phyloP scores from a whole-genome alignment of 352 stramenopile genomes.

The Globisporangium emineosum region DNA sequence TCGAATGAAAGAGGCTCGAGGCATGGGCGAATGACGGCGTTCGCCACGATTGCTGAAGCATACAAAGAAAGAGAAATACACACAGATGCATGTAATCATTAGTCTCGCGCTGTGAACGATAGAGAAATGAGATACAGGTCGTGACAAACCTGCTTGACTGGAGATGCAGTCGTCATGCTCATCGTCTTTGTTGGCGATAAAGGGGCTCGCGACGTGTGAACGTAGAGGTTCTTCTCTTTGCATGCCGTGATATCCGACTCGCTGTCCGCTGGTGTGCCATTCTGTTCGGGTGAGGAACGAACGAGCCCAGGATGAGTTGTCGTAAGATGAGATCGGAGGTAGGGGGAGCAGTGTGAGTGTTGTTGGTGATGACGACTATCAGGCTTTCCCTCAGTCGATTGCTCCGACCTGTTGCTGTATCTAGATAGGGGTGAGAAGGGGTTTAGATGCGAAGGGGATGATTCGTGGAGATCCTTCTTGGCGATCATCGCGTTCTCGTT shows the following conservation, averaged over 20 bases:
- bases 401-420: background rate
- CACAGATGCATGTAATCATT: no score
- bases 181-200: slow-evolving; percentile 31
- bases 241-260: background rate
- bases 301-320: background rate
- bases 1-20: background rate
- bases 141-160: slow-evolving; percentile 33
- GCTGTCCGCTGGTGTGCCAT: background rate
- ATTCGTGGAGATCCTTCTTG: slow-evolving; percentile 5
- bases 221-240: slow-evolving; percentile 22
- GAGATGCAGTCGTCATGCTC: slow-evolving; percentile 39
- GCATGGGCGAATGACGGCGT: slow-evolving; percentile 5
- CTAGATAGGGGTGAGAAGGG: background rate
- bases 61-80: background rate
- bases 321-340: background rate
- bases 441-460: background rate
- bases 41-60: slow-evolving; percentile 13
- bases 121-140: no score
- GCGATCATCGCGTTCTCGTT: slow-evolving; percentile 50
- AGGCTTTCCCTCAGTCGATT: background rate
- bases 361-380: background rate
- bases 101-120: no score
- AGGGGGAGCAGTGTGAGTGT: background rate
- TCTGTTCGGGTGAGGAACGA: background rate
- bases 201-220: slow-evolving; percentile 23